A percentile compares a stretch with the other conserved stretches of the same genome.
Conservation (phyloP, 306 rosid genomes). For the Ochetophila trinervis region DNA sequence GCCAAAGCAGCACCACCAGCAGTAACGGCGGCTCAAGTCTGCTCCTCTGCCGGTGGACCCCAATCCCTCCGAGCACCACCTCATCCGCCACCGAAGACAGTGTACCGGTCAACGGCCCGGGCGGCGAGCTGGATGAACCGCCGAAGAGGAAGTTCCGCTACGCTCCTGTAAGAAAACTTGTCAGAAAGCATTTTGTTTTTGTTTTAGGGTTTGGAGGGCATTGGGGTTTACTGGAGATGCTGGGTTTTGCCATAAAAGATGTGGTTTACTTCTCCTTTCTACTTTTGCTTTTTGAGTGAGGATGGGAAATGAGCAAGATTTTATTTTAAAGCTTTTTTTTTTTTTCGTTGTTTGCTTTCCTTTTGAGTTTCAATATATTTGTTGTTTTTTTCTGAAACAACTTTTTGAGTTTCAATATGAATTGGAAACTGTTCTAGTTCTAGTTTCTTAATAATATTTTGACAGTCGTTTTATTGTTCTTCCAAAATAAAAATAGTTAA, state of each 20-base stretch:
- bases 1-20: conserved; percentile 18
- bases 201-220: background rate
- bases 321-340: background rate
- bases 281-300: background rate
- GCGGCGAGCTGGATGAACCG: conserved; percentile 50
- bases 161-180: conserved; percentile 61
- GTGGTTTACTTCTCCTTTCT: background rate
- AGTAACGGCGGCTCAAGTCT: conserved; percentile 45
- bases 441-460: background rate
- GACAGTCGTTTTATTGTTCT: background rate
- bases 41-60: conserved; percentile 96
- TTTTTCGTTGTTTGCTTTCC: too few species aligned
- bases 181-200: background rate
- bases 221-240: conserved; percentile 8
- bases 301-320: background rate
- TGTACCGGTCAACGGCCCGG: conserved; percentile 17
- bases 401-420: too few species aligned
- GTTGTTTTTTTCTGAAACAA: too few species aligned
- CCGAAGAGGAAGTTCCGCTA: conserved; percentile 92
- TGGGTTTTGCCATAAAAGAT: background rate
- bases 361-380: too few species aligned
- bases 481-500: background rate
- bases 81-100: conserved; percentile 9
- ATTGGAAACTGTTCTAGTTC: background rate
- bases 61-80: conserved; percentile 33